phyloP scores from a whole-genome alignment of 2,329 filamentous ascomycete genomes.

The Epichloe typhina region DNA sequence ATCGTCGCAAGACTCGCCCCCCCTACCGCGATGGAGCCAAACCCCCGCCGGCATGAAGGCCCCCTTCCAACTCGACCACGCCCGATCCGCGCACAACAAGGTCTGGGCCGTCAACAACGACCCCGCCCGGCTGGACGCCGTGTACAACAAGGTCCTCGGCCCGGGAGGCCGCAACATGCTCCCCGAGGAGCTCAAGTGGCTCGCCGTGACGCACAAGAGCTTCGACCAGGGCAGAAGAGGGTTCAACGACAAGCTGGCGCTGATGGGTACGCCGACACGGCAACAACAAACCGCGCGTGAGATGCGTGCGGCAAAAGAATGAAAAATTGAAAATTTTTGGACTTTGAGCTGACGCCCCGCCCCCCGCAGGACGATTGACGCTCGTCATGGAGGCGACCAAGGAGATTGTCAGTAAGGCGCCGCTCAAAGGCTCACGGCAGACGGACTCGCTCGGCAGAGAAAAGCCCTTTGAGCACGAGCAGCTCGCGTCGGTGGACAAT shows the following conservation, averaged over 20 bases:
- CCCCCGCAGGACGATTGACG: conserved; percentile 20
- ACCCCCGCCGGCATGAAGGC: conserved; percentile 60
- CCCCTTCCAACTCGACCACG: conserved; percentile 48
- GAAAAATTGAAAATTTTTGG: not conserved
- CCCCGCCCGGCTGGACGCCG: conserved; percentile 58
- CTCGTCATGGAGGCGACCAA: conserved; percentile 27
- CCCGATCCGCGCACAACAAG: conserved; percentile 38
- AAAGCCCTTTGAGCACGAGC: conserved; percentile 53
- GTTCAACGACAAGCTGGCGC: conserved; percentile 88
- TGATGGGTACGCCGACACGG: conserved; percentile 47
- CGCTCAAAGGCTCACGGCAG: conserved; percentile 12
- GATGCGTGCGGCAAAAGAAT: too few relatives aligned
- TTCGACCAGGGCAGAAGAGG: conserved; percentile 91
- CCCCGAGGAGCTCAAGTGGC: conserved; percentile 91
- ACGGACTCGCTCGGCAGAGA: conserved; percentile 41
- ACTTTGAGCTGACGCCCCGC: conserved; percentile 3
- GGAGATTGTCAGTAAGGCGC: conserved; percentile 22
- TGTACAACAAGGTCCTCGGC: conserved; percentile 68
- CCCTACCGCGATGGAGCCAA: conserved; percentile 51
- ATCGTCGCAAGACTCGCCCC: conserved; percentile 2
- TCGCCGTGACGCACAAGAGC: conserved; percentile 94
- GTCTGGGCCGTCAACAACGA: conserved; percentile 62
- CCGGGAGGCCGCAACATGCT: conserved; percentile 58
- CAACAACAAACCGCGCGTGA: not conserved
- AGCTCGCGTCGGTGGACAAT: conserved; percentile 60